phyloP scores from a whole-genome alignment of 2,329 filamentous ascomycete genomes.

The Tolypocladium tundrense region DNA sequence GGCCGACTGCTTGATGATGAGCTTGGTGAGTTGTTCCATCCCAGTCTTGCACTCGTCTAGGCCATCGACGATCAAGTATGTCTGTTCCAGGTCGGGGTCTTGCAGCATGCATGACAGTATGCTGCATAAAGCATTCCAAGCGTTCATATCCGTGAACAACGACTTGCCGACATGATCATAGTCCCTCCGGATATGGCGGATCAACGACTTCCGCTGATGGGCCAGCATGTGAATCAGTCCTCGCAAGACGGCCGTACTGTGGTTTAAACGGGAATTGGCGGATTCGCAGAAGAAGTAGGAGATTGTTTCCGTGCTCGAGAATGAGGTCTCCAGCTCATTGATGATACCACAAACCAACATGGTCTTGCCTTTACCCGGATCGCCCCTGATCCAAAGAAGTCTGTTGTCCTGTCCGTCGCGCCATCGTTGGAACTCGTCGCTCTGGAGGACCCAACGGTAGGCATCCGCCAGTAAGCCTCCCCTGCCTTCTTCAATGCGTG shows the following conservation, averaged over 20 bases:
- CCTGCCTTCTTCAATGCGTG: slow-evolving; percentile 9
- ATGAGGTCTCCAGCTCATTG: slow-evolving; percentile 8
- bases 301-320: slow-evolving; percentile 4
- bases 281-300: slow-evolving; percentile 32
- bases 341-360: slow-evolving; percentile 22
- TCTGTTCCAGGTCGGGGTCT: slow-evolving; percentile 16
- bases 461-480: slow-evolving; percentile 12
- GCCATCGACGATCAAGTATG: slow-evolving; percentile 32
- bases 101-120: slow-evolving; percentile 29
- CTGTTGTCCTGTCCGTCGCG: slow-evolving; percentile 7
- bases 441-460: slow-evolving; percentile 20
- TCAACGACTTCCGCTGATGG: slow-evolving; percentile 18
- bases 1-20: slow-evolving; percentile 17
- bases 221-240: slow-evolving; percentile 32
- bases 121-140: slow-evolving; percentile 21
- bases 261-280: slow-evolving; percentile 24
- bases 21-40: slow-evolving; percentile 19
- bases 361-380: slow-evolving; percentile 26
- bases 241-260: slow-evolving; percentile 26
- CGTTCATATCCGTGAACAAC: slow-evolving; percentile 28
- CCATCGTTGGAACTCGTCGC: slow-evolving; percentile 16
- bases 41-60: slow-evolving; percentile 31
- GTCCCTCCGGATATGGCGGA: slow-evolving; percentile 20
- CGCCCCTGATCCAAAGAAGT: slow-evolving; percentile 23
- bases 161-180: slow-evolving; percentile 21